phyloP scores from a whole-genome alignment of 176 grass and related monocot species.

The Musa troglodytarum region DNA sequence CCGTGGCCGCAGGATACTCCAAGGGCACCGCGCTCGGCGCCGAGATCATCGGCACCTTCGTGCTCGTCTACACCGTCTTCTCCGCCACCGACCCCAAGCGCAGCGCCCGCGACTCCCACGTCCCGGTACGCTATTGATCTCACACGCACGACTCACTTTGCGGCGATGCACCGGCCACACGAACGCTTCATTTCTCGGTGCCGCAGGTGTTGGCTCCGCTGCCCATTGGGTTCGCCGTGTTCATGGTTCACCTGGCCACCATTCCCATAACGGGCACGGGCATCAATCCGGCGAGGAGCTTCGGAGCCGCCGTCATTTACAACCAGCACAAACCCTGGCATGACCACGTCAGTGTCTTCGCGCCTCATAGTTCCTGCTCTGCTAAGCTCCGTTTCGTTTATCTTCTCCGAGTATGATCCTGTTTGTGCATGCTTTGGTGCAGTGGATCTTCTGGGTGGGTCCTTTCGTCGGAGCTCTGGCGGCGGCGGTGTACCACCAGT shows the following conservation, averaged over 20 bases:
- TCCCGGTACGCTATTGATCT: slow-evolving; percentile 26
- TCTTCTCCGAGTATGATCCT: neutral
- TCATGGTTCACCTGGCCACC: slow-evolving; percentile 78
- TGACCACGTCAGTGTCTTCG: slow-evolving; percentile 37
- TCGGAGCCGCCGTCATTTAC: slow-evolving; percentile 67
- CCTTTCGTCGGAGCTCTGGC: slow-evolving; percentile 48
- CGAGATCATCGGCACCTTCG: slow-evolving; percentile 73
- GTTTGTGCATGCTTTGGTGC: neutral
- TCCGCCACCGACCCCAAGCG: slow-evolving; percentile 87
- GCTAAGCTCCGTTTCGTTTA: too few relatives aligned
- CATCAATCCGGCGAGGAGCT: slow-evolving; percentile 87
- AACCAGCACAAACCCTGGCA: slow-evolving; percentile 45
- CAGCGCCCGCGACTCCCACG: slow-evolving; percentile 69
- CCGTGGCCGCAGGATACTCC: slow-evolving; percentile 27
- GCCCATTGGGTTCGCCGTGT: slow-evolving; percentile 81
- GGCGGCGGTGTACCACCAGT: slow-evolving; percentile 63
- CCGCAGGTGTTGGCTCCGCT: slow-evolving; percentile 58
- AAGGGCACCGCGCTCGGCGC: slow-evolving; percentile 32
- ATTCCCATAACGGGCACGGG: slow-evolving; percentile 86
- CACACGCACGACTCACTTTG: too few relatives aligned
- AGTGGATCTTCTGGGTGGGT: slow-evolving; percentile 97
- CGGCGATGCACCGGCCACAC: too few relatives aligned
- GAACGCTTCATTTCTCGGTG: neutral
- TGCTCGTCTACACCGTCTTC: slow-evolving; percentile 76
- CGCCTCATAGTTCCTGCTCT: neutral